phyloP scores from a whole-genome alignment of 768 basidiomycete species.

The Lactifluus piperatus region DNA sequence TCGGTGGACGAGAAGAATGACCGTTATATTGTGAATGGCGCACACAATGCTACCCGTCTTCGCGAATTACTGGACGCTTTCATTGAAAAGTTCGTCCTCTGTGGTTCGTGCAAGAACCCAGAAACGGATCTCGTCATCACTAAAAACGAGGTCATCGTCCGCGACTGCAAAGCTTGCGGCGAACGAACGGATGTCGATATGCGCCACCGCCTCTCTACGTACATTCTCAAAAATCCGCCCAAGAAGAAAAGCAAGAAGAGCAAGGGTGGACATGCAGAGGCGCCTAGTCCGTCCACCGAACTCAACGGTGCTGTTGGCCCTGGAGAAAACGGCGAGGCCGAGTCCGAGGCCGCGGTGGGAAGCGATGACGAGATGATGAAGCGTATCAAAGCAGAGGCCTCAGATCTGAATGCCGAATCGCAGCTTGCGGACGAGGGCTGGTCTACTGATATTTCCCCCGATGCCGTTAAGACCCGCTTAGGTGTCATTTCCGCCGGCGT shows the following conservation, averaged over 20 bases:
- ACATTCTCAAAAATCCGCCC: slow-evolving; percentile 96
- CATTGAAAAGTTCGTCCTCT: slow-evolving; percentile 98
- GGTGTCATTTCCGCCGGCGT: too few species aligned
- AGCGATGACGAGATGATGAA: slow-evolving; percentile 83
- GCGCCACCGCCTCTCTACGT: slow-evolving; percentile 93
- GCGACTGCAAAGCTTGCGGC: slow-evolving; percentile 98
- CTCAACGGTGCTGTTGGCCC: slow-evolving; percentile 30
- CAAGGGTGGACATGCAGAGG: slow-evolving; percentile 42
- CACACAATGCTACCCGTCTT: slow-evolving; percentile 83
- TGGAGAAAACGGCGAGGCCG: too few species aligned
- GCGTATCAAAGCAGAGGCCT: too few species aligned
- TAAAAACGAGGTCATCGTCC: slow-evolving; percentile 81
- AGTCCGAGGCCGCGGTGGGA: slow-evolving; percentile 37
- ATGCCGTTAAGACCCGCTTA: too few species aligned
- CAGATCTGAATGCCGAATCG: too few species aligned
- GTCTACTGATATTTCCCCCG: too few species aligned
- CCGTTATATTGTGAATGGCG: slow-evolving; percentile 97
- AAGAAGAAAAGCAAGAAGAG: slow-evolving; percentile 71
- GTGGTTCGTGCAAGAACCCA: slow-evolving; percentile 96
- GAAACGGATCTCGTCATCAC: slow-evolving; percentile 94
- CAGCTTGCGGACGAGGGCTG: too few species aligned
- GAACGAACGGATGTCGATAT: slow-evolving; percentile 88
- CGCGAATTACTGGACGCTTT: slow-evolving; percentile 93
- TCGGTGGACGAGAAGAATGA: slow-evolving; percentile 95
- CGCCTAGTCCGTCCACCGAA: slow-evolving; percentile 36